Conservation (phyloP, 2,329 filamentous ascomycete genomes). For the Botrytis pseudocinerea region DNA sequence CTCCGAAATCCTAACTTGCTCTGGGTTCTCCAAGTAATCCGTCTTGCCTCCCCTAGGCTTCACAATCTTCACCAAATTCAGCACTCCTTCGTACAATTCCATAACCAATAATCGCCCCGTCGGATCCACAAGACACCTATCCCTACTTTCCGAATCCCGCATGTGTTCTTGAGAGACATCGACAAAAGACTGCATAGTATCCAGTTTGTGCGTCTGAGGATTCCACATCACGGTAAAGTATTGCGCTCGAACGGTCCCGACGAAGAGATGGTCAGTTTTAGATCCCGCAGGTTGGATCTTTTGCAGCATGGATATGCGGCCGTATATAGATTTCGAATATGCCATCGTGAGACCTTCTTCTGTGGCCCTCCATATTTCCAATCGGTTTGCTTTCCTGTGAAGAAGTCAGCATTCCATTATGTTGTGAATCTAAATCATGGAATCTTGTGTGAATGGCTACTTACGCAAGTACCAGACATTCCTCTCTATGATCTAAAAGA, state of each 20-base stretch:
- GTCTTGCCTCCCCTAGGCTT: slow-evolving; percentile 52
- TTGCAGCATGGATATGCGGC: slow-evolving; percentile 82
- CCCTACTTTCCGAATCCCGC: slow-evolving; percentile 78
- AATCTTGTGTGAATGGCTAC: slow-evolving; percentile 40
- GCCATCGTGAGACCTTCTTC: slow-evolving; percentile 64
- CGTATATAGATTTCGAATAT: slow-evolving; percentile 74
- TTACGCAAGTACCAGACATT: slow-evolving; percentile 86
- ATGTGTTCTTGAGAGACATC: slow-evolving; percentile 60
- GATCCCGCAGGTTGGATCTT: slow-evolving; percentile 74
- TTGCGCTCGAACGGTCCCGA: slow-evolving; percentile 85
- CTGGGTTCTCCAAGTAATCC: slow-evolving; percentile 61
- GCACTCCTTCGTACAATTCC: slow-evolving; percentile 67
- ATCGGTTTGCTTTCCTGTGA: slow-evolving; percentile 73
- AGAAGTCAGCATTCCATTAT: slow-evolving; percentile 28
- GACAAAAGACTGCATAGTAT: slow-evolving; percentile 51
- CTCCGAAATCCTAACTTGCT: slow-evolving; percentile 63
- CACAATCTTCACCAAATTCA: slow-evolving; percentile 63
- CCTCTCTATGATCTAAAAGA: slow-evolving; percentile 71
- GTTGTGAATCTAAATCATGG: slow-evolving; percentile 1
- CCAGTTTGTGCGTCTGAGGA: slow-evolving; percentile 50
- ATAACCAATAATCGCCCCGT: slow-evolving; percentile 67
- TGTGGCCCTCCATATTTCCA: slow-evolving; percentile 77
- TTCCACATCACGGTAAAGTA: slow-evolving; percentile 94
- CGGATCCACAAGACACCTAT: slow-evolving; percentile 82
- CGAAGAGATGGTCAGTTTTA: slow-evolving; percentile 79